Evolutionary conservation across 2,329 filamentous ascomycete genomes (phyloP).

Genomic region (Cladosporium oxysporum): DNA sequence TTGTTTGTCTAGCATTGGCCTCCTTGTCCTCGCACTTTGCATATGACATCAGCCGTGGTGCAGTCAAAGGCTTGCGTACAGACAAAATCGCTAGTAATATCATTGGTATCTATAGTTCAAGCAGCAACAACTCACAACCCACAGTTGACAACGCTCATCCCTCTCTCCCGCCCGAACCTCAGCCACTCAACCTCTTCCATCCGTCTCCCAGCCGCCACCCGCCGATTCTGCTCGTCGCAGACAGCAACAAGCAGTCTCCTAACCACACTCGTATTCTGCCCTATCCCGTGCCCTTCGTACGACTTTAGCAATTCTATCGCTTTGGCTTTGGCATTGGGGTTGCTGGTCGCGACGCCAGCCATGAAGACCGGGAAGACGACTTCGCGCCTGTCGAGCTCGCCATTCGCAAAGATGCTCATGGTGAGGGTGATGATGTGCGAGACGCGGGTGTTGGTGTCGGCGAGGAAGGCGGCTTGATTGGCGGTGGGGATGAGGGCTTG

Average conservation of each 20-base stretch:
- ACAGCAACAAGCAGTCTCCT: slow-evolving; percentile 50
- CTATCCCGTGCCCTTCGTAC: slow-evolving; percentile 52
- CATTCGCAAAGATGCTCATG: slow-evolving; percentile 41
- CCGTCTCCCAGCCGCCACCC: slow-evolving; percentile 43
- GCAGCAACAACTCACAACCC: slow-evolving; percentile 38
- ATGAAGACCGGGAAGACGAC: slow-evolving; percentile 58
- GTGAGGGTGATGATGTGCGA: slow-evolving; percentile 49
- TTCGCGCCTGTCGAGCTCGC: slow-evolving; percentile 46
- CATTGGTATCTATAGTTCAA: background rate
- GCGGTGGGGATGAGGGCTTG: slow-evolving; percentile 44
- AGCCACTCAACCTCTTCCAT: slow-evolving; percentile 54
- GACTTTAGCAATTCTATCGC: slow-evolving; percentile 52
- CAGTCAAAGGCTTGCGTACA: background rate
- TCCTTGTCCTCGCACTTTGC: background rate
- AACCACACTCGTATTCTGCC: slow-evolving; percentile 49
- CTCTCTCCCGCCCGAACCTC: slow-evolving; percentile 48
- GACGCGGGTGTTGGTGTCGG: slow-evolving; percentile 49
- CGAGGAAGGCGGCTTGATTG: slow-evolving; percentile 33
- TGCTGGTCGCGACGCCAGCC: slow-evolving; percentile 49
- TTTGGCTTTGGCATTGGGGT: slow-evolving; percentile 46
- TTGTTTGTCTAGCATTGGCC: background rate
- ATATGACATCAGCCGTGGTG: background rate
- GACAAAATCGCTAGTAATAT: background rate
- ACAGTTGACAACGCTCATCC: slow-evolving; percentile 54
- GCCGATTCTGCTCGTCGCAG: slow-evolving; percentile 50